Conservation (phyloP, 2,329 filamentous ascomycete genomes). For the Aspergillus versicolor region DNA sequence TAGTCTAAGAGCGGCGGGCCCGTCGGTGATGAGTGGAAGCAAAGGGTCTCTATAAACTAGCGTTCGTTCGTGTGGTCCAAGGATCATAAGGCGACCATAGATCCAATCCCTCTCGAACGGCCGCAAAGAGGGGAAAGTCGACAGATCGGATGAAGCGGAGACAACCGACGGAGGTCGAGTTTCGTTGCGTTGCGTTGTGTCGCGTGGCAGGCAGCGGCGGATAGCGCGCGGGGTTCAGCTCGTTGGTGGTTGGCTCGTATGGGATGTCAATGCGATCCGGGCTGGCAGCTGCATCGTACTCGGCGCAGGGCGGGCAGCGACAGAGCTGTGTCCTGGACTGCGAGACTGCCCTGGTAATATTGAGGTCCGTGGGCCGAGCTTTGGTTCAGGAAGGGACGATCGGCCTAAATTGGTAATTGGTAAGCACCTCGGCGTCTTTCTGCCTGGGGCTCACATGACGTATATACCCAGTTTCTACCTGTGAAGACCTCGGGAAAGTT, state of each 20-base stretch:
- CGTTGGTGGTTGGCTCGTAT: neutral
- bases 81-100: no score
- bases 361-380: neutral
- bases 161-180: neutral
- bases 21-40: neutral
- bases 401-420: conserved; percentile 17
- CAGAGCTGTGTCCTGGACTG: neutral
- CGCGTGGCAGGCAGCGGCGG: conserved; percentile 4
- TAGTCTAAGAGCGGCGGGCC: neutral
- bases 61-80: neutral
- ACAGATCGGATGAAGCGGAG: neutral
- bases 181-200: neutral
- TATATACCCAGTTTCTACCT: neutral
- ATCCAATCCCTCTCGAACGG: no score
- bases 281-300: conserved; percentile 11
- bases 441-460: conserved; percentile 8
- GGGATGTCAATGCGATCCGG: neutral
- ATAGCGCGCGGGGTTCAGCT: neutral
- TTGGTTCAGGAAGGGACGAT: conserved; percentile 8
- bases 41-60: neutral
- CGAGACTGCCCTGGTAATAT: neutral
- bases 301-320: neutral
- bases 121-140: no score
- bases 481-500: no score
- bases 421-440: conserved; percentile 4